Base-by-base conservation (phyloP, 495 filamentous ascomycete genomes). In the Neurospora sp. region DNA sequence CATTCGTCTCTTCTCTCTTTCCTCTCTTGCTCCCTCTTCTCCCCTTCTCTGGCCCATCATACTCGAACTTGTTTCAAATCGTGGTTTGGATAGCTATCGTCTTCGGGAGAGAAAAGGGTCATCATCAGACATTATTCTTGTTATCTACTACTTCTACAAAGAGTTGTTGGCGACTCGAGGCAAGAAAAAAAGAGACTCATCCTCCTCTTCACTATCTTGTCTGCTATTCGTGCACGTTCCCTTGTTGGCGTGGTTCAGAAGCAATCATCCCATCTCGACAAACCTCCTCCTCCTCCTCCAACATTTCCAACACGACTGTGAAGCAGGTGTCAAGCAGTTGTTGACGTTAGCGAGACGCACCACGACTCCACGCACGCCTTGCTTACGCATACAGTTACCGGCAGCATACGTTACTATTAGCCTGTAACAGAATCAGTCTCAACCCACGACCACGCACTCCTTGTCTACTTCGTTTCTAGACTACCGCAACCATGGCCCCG, bases 401-500 rank as follows among this genome's bases (percentile, higher is more conserved):
- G 20, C 20, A 59, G 48, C 48, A 59, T 59, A 35, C 53, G 53
- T 35, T 65, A 65, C 53, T 65, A 35, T 65, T 65, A 65, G 53
- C 53, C 53, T 65, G 53, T 65, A 65, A 65, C 53, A 65, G 18
- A 65, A 35, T 35, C 53, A 65, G 53, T 61, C 53, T 61, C 53
- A 61, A 61, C 22, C 14, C 40, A 71, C 40, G 41, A 40, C 61
- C 71, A 72, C 48, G 16, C 53, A 35, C 39, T 22, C 35, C 61
- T 20, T 68, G 37, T 48, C 35, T 72, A 68, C 6, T 22, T 41
- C 27, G 22, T 71, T 65, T 65, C 61, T 7, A 22, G 53, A 61
- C 53, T 69, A 20, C 45, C 74, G 69, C 76, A 75, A 89, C 74
- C 77, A 97, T 97, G 94, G 31, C 31, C 31, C 93, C 94, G 75